Conservation (phyloP, 371 early-diverging fungal genomes). For the Smittium mucronatum region DNA sequence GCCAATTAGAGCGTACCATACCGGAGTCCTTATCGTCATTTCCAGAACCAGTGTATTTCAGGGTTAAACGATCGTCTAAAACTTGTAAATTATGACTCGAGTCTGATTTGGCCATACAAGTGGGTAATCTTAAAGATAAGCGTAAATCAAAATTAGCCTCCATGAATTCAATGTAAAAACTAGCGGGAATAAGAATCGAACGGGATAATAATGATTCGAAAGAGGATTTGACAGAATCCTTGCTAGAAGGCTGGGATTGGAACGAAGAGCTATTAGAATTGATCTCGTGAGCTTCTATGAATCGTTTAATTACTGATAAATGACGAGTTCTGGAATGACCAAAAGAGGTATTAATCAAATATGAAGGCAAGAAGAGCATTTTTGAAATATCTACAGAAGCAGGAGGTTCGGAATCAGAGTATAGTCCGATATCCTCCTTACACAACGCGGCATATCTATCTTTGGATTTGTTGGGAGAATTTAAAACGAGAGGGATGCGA, state of each 20-base stretch:
- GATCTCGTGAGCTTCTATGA: not conserved
- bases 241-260: not conserved
- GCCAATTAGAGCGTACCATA: constrained; percentile 60
- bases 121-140: constrained; percentile 11
- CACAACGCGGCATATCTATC: not conserved
- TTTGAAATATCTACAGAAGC: not conserved
- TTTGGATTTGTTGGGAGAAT: not conserved
- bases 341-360: not conserved
- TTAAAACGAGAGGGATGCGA: too few species aligned
- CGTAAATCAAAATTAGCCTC: not conserved
- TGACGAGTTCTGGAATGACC: not conserved
- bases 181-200: not conserved
- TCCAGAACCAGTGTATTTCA: constrained; percentile 50
- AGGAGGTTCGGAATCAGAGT: not conserved
- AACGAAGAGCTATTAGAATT: not conserved
- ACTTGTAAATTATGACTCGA: constrained; percentile 22
- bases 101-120: constrained; percentile 11
- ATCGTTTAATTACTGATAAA: not conserved
- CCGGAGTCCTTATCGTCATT: constrained; percentile 68
- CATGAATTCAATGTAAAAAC: not conserved
- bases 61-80: constrained; percentile 13
- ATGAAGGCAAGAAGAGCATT: not conserved
- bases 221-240: not conserved
- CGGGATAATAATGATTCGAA: not conserved
- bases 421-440: not conserved